Percentiles rank a stretch among this genome's conserved stretches.
Conservation (phyloP, 352 stramenopile genomes). For the Phytophthora brassicae region DNA sequence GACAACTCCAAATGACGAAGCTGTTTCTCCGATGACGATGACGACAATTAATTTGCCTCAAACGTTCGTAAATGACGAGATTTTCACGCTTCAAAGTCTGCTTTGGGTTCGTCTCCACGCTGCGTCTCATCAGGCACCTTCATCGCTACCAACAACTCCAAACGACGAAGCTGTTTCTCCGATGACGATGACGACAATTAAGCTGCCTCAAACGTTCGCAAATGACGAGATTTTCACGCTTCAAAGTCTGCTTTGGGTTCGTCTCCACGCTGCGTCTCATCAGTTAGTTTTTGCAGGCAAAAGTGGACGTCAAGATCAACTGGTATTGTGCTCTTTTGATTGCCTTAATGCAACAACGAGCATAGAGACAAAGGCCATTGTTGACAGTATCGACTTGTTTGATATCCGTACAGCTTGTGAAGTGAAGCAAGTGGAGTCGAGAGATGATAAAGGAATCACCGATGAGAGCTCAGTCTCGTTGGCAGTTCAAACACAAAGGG, state of each 20-base stretch:
- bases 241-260: constrained; percentile 42
- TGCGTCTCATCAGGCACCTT: constrained; percentile 23
- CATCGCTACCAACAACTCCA: no score
- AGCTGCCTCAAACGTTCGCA: background rate
- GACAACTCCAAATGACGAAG: background rate
- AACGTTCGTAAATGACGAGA: background rate
- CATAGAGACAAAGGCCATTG: background rate
- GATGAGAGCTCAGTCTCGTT: background rate
- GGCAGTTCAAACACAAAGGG: constrained; percentile 46
- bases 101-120: constrained; percentile 34
- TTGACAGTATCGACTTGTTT: constrained; percentile 14
- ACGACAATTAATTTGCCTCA: constrained; percentile 6
- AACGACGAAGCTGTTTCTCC: no score
- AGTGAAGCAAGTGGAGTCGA: background rate
- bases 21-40: constrained; percentile 3
- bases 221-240: constrained; percentile 3
- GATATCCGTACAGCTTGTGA: constrained; percentile 22
- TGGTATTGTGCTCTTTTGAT: constrained; percentile 25
- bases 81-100: constrained; percentile 24
- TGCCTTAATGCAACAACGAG: constrained; percentile 1
- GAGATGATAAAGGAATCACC: background rate
- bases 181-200: no score
- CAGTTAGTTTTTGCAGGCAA: constrained; percentile 38
- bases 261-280: constrained; percentile 13
- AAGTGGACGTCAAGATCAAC: constrained; percentile 28